A percentile compares a stretch with the other conserved stretches of the same genome.
These are phyloP conservation scores for Suillus fuscotomentosus DNA, from an alignment of 768 basidiomycete genomes.

Conservation along the genomic window DNA sequence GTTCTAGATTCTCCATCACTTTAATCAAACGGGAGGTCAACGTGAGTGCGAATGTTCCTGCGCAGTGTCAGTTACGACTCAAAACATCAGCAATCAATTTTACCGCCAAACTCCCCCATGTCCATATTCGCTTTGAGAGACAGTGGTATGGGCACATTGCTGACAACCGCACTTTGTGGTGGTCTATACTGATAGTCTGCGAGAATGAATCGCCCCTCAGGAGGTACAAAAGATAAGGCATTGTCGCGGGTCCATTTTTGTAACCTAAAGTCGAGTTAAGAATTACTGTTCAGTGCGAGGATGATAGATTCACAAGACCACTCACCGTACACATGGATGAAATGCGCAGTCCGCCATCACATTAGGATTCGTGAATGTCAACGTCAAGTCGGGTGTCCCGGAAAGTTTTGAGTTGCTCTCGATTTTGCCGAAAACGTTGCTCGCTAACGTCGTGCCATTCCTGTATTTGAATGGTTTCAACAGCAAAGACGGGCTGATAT, in stretches of 20 bases:
- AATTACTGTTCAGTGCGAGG: constrained; percentile 8
- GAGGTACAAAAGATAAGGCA: constrained; percentile 86
- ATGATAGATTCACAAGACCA: constrained; percentile 1
- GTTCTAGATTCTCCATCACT: constrained; percentile 66
- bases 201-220: constrained; percentile 85
- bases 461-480: constrained; percentile 35
- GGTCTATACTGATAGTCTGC: constrained; percentile 77
- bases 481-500: neutral
- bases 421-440: constrained; percentile 74
- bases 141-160: constrained; percentile 52
- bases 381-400: constrained; percentile 83
- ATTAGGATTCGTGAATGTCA: constrained; percentile 75
- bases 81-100: neutral
- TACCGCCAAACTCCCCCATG: constrained; percentile 32
- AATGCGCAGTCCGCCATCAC: constrained; percentile 79
- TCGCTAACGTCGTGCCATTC: constrained; percentile 63
- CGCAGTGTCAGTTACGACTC: neutral
- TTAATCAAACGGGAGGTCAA: constrained; percentile 64
- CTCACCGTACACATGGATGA: constrained; percentile 89
- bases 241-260: constrained; percentile 78
- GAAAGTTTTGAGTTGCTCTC: constrained; percentile 75
- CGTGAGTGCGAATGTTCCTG: constrained; percentile 61
- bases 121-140: constrained; percentile 43
- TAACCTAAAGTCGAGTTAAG: constrained; percentile 43
- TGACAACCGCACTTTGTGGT: constrained; percentile 32